Conservation (phyloP, 768 basidiomycete genomes). For the Gelatoporia subvermispora region DNA sequence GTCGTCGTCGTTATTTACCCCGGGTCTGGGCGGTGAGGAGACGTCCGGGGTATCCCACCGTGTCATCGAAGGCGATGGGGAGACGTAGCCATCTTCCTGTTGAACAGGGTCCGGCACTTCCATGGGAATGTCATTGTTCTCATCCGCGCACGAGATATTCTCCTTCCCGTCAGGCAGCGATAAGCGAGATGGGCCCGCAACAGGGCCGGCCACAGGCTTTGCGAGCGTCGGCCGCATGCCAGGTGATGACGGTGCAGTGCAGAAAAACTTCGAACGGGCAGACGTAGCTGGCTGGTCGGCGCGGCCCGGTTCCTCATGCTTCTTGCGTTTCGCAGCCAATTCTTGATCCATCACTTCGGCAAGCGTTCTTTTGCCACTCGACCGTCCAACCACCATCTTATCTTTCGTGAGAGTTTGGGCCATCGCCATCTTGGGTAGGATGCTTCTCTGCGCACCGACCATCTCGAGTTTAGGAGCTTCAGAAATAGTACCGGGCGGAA, state of each 20-base stretch:
- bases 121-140: slow-evolving; percentile 31
- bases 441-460: neutral
- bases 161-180: slow-evolving; percentile 30
- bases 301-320: slow-evolving; percentile 24
- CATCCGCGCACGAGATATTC: slow-evolving; percentile 31
- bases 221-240: neutral
- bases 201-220: neutral
- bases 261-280: slow-evolving; percentile 18
- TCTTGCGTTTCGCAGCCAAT: slow-evolving; percentile 46
- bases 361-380: slow-evolving; percentile 74
- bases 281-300: neutral
- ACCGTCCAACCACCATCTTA: slow-evolving; percentile 38
- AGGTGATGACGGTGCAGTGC: neutral
- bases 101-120: slow-evolving; percentile 40
- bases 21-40: slow-evolving; percentile 53
- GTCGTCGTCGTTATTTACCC: slow-evolving; percentile 29
- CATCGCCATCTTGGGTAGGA: neutral
- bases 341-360: slow-evolving; percentile 69
- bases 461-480: neutral
- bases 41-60: slow-evolving; percentile 52
- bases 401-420: slow-evolving; percentile 6
- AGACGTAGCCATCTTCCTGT: slow-evolving; percentile 82
- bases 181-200: slow-evolving; percentile 31
- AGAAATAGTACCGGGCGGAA: too few species aligned
- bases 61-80: slow-evolving; percentile 53